These are phyloP conservation scores for Hyaloscypha variabilis DNA, from an alignment of 495 filamentous ascomycete species.

Conservation along the genomic window DNA sequence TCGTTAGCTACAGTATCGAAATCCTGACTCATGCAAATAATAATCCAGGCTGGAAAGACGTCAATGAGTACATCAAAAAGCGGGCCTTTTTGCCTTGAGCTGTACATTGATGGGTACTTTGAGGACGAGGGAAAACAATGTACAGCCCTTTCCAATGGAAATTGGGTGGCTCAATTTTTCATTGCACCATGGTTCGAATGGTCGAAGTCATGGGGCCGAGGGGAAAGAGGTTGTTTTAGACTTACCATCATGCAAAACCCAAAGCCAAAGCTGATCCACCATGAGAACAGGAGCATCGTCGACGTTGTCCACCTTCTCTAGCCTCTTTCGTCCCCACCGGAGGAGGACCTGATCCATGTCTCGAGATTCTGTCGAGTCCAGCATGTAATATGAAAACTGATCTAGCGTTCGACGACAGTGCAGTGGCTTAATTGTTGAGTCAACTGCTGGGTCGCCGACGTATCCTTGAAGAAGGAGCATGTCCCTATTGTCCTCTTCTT, in stretches of 20 bases:
- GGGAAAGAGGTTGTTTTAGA: no score
- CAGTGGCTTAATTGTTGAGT: neutral
- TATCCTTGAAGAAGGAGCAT: neutral
- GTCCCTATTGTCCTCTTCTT: neutral
- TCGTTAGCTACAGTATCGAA: neutral
- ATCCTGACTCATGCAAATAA: no score
- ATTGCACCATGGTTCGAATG: no score
- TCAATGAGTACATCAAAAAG: no score
- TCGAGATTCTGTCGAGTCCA: neutral
- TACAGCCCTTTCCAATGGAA: no score
- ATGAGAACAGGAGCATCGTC: neutral
- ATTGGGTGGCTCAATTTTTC: no score
- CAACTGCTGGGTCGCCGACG: neutral
- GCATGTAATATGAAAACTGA: constrained; percentile 1
- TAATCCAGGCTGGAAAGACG: no score
- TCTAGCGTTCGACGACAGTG: neutral
- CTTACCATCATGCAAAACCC: constrained; percentile 3
- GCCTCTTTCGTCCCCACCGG: neutral
- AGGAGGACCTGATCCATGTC: neutral
- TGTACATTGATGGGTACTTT: no score
- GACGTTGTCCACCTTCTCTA: neutral
- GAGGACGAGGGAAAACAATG: no score
- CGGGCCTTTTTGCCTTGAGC: no score
- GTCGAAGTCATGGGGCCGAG: no score
- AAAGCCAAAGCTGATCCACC: constrained; percentile 5